Percentiles rank a stretch among this genome's conserved stretches.
Conservation (phyloP, 805 yeast genomes). For the Schwanniomyces occidentalis region DNA sequence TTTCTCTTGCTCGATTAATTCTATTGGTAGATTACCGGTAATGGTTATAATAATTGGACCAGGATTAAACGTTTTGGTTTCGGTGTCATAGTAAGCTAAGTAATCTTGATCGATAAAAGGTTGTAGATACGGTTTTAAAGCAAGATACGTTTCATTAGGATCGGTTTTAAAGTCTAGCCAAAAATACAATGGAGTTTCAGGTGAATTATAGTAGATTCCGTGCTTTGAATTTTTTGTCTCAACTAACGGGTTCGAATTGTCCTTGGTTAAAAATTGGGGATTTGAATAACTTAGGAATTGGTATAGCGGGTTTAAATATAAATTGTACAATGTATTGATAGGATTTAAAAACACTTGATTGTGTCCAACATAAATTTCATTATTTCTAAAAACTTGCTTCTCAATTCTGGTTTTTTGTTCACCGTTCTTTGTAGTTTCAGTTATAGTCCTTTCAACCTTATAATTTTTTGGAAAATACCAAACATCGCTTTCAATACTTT, state of each 20-base stretch:
- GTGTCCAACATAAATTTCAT: slow-evolving; percentile 64
- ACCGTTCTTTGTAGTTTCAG: slow-evolving; percentile 20
- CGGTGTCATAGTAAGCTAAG: slow-evolving; percentile 49
- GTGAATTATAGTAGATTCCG: slow-evolving; percentile 43
- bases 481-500: slow-evolving; percentile 67
- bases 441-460: slow-evolving; percentile 25
- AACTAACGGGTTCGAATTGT: slow-evolving; percentile 11
- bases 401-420: slow-evolving; percentile 8
- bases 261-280: slow-evolving; percentile 16
- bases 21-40: slow-evolving; percentile 65
- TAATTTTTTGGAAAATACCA: slow-evolving; percentile 47
- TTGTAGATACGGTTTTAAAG: slow-evolving; percentile 45
- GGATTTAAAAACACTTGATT: slow-evolving; percentile 46
- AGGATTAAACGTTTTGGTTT: slow-evolving; percentile 28
- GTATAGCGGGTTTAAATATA: slow-evolving; percentile 57
- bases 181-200: slow-evolving; percentile 54
- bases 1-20: slow-evolving; percentile 22
- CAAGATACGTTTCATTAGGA: slow-evolving; percentile 48
- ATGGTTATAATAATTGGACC: slow-evolving; percentile 65
- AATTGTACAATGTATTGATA: slow-evolving; percentile 43
- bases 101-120: slow-evolving; percentile 50
- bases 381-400: slow-evolving; percentile 20
- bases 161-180: slow-evolving; percentile 66
- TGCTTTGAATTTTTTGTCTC: slow-evolving; percentile 19
- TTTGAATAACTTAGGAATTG: slow-evolving; percentile 52